Percentiles rank a stretch among this genome's conserved stretches.
phyloP scores from a whole-genome alignment of 2,329 filamentous ascomycete species.

The Ilyonectria destructans region DNA sequence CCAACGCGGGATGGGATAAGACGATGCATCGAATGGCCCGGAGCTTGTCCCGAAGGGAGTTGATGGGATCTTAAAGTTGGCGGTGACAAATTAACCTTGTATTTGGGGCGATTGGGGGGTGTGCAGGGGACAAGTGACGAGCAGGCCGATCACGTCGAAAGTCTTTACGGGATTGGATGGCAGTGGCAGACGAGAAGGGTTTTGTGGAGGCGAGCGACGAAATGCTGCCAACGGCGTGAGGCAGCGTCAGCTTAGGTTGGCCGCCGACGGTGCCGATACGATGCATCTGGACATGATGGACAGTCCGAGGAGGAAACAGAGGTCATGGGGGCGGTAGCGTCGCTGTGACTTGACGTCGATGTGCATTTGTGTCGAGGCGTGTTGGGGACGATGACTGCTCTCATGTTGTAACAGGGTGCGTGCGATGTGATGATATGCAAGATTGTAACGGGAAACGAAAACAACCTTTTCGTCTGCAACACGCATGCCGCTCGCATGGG shows the following conservation, averaged over 20 bases:
- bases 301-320: conserved; percentile 3
- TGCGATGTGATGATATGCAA: conserved; percentile 13
- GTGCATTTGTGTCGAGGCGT: conserved; percentile 16
- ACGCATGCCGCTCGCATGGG: not conserved
- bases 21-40: conserved; percentile 4
- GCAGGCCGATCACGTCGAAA: conserved; percentile 19
- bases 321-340: conserved; percentile 6
- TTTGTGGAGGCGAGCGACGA: conserved; percentile 16
- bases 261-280: conserved; percentile 19
- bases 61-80: conserved; percentile 22
- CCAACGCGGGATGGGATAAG: not conserved
- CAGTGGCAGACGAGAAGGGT: not conserved
- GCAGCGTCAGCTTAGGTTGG: not conserved
- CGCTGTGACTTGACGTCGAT: conserved; percentile 25
- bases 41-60: conserved; percentile 5
- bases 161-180: not conserved
- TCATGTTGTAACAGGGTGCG: conserved; percentile 14
- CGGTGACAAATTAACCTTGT: conserved; percentile 32
- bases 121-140: conserved; percentile 22
- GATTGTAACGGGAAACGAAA: conserved; percentile 1
- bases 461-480: not conserved
- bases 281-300: not conserved
- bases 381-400: conserved; percentile 2
- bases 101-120: conserved; percentile 17
- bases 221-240: conserved; percentile 3